Conservation (phyloP, 805 yeast genomes). For the Yamadazyma tumulicola region DNA sequence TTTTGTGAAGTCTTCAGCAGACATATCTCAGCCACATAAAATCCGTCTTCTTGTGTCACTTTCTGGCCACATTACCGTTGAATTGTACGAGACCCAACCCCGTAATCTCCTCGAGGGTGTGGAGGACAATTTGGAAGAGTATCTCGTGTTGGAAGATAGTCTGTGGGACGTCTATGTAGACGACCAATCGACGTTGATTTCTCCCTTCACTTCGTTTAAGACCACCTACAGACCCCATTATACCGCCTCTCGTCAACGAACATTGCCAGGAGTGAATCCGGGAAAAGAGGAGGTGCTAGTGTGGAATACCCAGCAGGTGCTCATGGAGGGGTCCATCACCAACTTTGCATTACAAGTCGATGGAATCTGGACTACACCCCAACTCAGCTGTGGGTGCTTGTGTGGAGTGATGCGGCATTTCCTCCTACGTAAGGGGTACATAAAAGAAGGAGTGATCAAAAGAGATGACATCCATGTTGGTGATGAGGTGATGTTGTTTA, state of each 20-base stretch:
- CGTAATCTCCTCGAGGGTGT: conserved; percentile 32
- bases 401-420: conserved; percentile 78
- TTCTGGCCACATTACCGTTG: conserved; percentile 27
- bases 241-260: conserved; percentile 54
- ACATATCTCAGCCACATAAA: conserved; percentile 23
- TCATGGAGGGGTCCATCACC: conserved; percentile 81
- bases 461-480: conserved; percentile 54
- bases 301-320: conserved; percentile 49
- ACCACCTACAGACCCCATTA: conserved; percentile 73
- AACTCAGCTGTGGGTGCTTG: conserved; percentile 73
- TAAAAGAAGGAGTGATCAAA: conserved; percentile 51
- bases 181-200: conserved; percentile 44
- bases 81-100: conserved; percentile 26
- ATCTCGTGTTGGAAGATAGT: conserved; percentile 3
- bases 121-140: conserved; percentile 8
- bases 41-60: conserved; percentile 28
- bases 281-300: conserved; percentile 67
- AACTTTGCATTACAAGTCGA: conserved; percentile 63
- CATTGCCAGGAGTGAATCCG: conserved; percentile 35
- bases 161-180: conserved; percentile 66
- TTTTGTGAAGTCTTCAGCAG: conserved; percentile 19
- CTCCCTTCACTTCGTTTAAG: conserved; percentile 81
- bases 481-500: conserved; percentile 68
- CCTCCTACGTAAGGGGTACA: conserved; percentile 49
- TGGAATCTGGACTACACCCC: conserved; percentile 72